Base-by-base conservation (phyloP, 2,329 filamentous ascomycete species). In the Cadophora sp. region DNA sequence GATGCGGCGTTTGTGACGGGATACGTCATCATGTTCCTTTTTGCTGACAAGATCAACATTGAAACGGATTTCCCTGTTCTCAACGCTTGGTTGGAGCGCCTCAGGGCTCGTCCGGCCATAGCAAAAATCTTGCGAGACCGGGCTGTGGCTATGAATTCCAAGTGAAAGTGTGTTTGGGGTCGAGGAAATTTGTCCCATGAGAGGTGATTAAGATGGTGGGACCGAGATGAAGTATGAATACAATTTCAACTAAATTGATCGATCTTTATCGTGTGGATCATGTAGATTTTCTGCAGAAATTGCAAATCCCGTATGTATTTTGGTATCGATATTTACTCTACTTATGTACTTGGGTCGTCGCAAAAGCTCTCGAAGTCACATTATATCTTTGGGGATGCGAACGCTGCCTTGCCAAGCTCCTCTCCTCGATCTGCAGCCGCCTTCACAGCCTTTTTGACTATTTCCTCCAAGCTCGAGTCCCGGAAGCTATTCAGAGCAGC, bases 1-100 rank as follows among this genome's bases (percentile, higher is more conserved):
- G 81, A 82, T 69, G 56, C 66, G 13, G 43, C 71, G 13, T 73
- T 73, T 45, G 33, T 72, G 3, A 50, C 67, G n/a, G 67, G 67
- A 64, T 50, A 13, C 14, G 47, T 6, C 11, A 50, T 50, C 13
- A 14, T 50, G 2, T 18, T 14, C 9, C 7, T 50, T 13, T 24
- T 27, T 22, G 47, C 47, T 9, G 47, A 50, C 22, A 27, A 50
- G 13, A 50, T 50, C n/a, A 27, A 16, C 20, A 20, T 50, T 2
- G 47, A 50, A 20, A 2, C 22, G 20, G 47, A 50, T n/a, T 50
- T 50, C 20, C 7, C 47, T 2, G 20, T 50, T 20, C 47, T 50
- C 11, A 14, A 50, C 13, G 20, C 20, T 13, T 27, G 20, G 47
- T 27, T 27, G 20, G 47, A 50, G 20, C 47, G 20, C 22, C 22